Percentiles rank a stretch among this genome's conserved stretches.
These are phyloP conservation scores for Curvularia sp. DNA, from an alignment of 2,329 filamentous ascomycete species.

Conservation along the genomic window DNA sequence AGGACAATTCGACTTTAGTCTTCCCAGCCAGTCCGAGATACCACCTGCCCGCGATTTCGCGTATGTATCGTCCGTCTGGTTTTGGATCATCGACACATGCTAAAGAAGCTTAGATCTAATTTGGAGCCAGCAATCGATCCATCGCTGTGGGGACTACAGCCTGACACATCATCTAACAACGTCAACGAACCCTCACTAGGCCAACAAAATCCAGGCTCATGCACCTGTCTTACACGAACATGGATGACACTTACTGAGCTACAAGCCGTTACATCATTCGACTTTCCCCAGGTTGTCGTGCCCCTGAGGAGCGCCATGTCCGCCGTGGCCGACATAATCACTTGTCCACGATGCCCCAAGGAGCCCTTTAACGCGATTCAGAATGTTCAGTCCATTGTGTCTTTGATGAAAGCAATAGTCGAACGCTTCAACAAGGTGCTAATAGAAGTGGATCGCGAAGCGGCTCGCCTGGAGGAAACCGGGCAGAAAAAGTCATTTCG, in stretches of 20 bases:
- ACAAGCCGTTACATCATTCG: conserved; percentile 47
- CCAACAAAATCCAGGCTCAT: conserved; percentile 33
- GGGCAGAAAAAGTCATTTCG: conserved; percentile 53
- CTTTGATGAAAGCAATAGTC: conserved; percentile 53
- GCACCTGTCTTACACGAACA: conserved; percentile 56
- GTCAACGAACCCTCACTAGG: conserved; percentile 4
- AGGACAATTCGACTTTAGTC: conserved; percentile 14
- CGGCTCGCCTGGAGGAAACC: conserved; percentile 37
- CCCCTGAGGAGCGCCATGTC: conserved; percentile 53
- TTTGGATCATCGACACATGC: background rate
- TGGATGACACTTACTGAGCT: conserved; percentile 56
- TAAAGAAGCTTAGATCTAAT: conserved; percentile 17
- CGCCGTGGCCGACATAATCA: conserved; percentile 50
- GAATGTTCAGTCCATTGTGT: conserved; percentile 54
- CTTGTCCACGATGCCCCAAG: conserved; percentile 54
- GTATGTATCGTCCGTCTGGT: conserved; percentile 18
- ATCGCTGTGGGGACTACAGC: conserved; percentile 34
- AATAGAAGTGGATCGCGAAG: conserved; percentile 51
- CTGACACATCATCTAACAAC: conserved; percentile 1
- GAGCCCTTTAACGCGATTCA: conserved; percentile 55
- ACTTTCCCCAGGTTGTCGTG: conserved; percentile 55
- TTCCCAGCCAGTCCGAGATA: conserved; percentile 12
- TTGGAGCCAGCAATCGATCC: conserved; percentile 34
- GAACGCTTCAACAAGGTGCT: conserved; percentile 55
- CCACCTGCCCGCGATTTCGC: conserved; percentile 15